Percentiles rank a stretch among this genome's conserved stretches.
These are phyloP conservation scores for Spathaspora girioi DNA, from an alignment of 805 yeast genomes.

Conservation along the genomic window DNA sequence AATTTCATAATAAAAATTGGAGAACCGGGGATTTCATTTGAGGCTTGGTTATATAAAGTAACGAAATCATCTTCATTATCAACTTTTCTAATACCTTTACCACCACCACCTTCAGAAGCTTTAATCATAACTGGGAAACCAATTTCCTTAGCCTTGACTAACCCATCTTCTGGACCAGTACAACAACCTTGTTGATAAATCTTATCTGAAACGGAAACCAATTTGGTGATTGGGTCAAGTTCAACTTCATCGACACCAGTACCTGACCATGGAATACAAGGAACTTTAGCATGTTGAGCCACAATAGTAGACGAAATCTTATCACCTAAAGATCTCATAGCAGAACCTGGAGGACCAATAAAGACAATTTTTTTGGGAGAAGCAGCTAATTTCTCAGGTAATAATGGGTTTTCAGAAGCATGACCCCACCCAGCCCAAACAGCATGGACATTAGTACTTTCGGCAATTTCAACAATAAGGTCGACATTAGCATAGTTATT, in stretches of 20 bases:
- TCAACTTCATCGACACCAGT: conserved; percentile 87
- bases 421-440: conserved; percentile 99
- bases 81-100: conserved; percentile 98
- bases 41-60: conserved; percentile 84
- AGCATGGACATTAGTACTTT: conserved; percentile 93
- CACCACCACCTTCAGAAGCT: conserved; percentile 99
- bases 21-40: conserved; percentile 97
- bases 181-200: conserved; percentile 89
- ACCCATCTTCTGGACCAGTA: conserved; percentile 81
- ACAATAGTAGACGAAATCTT: conserved; percentile 97
- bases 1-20: conserved; percentile 97
- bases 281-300: conserved; percentile 97
- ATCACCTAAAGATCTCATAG: conserved; percentile 99
- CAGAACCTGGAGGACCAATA: conserved; percentile 98
- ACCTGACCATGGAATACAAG: conserved; percentile 99
- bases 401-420: conserved; percentile 95
- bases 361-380: conserved; percentile 87
- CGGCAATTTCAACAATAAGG: conserved; percentile 94
- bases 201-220: conserved; percentile 86
- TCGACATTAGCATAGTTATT: conserved; percentile 98
- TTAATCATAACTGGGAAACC: conserved; percentile 99
- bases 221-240: conserved; percentile 62
- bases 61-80: conserved; percentile 77
- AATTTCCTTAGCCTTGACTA: conserved; percentile 75
- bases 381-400: conserved; percentile 93